These are phyloP conservation scores for Kurtzmaniella quercitrusa DNA, from an alignment of 1,139 yeast genomes.

Conservation along the genomic window DNA sequence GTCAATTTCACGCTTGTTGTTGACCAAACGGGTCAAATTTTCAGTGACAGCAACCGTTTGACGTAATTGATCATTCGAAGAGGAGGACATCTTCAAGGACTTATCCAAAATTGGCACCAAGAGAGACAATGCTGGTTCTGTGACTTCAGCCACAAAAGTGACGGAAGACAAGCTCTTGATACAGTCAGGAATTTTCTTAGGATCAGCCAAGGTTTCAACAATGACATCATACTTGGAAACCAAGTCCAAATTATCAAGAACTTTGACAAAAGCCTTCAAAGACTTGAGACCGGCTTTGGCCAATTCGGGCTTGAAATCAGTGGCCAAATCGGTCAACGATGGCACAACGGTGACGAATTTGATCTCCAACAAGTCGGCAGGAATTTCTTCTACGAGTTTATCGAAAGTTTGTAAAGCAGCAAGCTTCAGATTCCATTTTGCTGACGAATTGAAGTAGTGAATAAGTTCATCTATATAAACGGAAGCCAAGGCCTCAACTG, in stretches of 20 bases:
- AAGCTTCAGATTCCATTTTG: constrained; percentile 90
- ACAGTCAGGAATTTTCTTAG: constrained; percentile 82
- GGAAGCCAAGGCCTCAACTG: constrained; percentile 76
- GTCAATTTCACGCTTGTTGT: constrained; percentile 89
- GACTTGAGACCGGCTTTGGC: constrained; percentile 79
- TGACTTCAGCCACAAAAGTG: constrained; percentile 97
- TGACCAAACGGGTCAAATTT: constrained; percentile 91
- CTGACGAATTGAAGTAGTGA: constrained; percentile 68
- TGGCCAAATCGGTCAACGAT: constrained; percentile 79
- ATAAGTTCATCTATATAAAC: constrained; percentile 60
- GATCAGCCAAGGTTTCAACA: constrained; percentile 85
- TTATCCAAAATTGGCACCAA: constrained; percentile 90
- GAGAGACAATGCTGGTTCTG: constrained; percentile 88
- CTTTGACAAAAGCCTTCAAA: constrained; percentile 67
- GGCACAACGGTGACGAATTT: constrained; percentile 80
- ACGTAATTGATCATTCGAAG: constrained; percentile 93
- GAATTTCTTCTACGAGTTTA: constrained; percentile 71
- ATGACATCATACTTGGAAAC: constrained; percentile 82
- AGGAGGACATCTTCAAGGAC: constrained; percentile 82
- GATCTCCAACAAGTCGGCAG: constrained; percentile 80
- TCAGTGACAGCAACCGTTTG: constrained; percentile 96
- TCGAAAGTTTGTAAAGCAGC: constrained; percentile 75
- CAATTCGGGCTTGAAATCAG: constrained; percentile 95
- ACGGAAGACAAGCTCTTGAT: constrained; percentile 88
- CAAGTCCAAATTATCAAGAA: constrained; percentile 88